Base-by-base conservation (phyloP, 805 yeast species). In the Metschnikowia sp. region DNA sequence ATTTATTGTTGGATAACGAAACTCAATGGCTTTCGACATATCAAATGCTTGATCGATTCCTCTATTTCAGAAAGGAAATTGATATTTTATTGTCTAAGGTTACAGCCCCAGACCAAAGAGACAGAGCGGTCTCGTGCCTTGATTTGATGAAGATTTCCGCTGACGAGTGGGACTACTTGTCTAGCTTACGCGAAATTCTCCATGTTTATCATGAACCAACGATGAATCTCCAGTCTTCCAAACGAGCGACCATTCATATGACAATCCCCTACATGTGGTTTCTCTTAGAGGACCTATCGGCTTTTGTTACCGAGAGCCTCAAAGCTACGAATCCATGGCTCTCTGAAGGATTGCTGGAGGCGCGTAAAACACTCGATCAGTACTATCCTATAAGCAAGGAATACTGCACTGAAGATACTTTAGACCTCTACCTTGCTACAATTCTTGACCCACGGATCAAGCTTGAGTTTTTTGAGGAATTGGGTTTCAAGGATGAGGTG, bases 401-500 rank as follows among this genome's bases (percentile, higher is more conserved):
- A 12, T 6, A 34, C 4, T 34, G 36, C 22, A 6, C 18, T 5
- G 18, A 34, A n/a, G 18, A 34, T 2, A 15, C 18, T 10, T 15
- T n/a, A 12, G 10, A 11, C 1, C 37, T 34, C 15, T 34, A 34
- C 15, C 26, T 36, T 13, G 39, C 39, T 7, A 36, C 39, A 9
- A 35, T 39, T 18, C 34, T 39, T 15, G 36, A 39, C 29, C 42
- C 42, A 8, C 35, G 29, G n/a, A 13, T 31, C 42, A 39, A 39
- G 36, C 42, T 39, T 10, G 28, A 31, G 29, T 13, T 30, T 32
- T 39, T 39, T 28, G 35, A 13, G 28, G 13, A n/a, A 10, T 8
- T 8, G 22, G 15, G 15, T 8, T 39, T 39, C 18, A 3, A 34
- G 22, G 29, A n/a, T 11, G 29, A 26, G 8, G 28, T 39, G 13